Evolutionary conservation across 805 yeast species (phyloP).

Genomic region (Metschnikowia drakensbergensis): DNA sequence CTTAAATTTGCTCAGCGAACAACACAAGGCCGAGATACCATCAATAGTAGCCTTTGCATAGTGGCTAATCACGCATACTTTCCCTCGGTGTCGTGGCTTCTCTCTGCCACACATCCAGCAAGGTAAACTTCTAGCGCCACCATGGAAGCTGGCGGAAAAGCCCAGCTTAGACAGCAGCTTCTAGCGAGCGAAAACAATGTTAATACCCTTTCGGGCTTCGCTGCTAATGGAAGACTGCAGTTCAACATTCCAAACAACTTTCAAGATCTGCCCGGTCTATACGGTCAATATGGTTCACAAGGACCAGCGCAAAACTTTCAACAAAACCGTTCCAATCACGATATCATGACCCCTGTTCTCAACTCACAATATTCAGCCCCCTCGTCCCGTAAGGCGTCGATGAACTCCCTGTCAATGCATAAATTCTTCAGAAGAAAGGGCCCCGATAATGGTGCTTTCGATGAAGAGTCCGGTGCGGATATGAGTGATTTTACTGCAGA

Average conservation of each 20-base stretch:
- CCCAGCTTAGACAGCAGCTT: constrained; percentile 32
- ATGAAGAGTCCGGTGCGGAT: constrained; percentile 38
- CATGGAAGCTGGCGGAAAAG: constrained; percentile 17
- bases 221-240: constrained; percentile 15
- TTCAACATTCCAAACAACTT: constrained; percentile 1
- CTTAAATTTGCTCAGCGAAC: neutral
- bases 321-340: constrained; percentile 21
- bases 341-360: constrained; percentile 25
- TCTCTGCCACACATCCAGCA: neutral
- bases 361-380: constrained; percentile 2
- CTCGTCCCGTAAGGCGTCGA: constrained; percentile 33
- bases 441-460: constrained; percentile 27
- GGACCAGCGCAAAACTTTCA: neutral
- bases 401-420: constrained; percentile 37
- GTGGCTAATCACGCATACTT: neutral
- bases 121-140: neutral
- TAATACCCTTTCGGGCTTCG: constrained; percentile 18
- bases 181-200: constrained; percentile 30
- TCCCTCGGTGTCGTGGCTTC: neutral
- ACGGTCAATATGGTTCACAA: constrained; percentile 2
- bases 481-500: constrained; percentile 31
- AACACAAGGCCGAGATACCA: neutral
- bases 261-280: constrained; percentile 6
- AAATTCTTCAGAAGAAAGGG: constrained; percentile 40
- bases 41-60: neutral